These are phyloP conservation scores for Metschnikowia chrysomelidarum DNA, from an alignment of 805 yeast genomes.

Conservation along the genomic window DNA sequence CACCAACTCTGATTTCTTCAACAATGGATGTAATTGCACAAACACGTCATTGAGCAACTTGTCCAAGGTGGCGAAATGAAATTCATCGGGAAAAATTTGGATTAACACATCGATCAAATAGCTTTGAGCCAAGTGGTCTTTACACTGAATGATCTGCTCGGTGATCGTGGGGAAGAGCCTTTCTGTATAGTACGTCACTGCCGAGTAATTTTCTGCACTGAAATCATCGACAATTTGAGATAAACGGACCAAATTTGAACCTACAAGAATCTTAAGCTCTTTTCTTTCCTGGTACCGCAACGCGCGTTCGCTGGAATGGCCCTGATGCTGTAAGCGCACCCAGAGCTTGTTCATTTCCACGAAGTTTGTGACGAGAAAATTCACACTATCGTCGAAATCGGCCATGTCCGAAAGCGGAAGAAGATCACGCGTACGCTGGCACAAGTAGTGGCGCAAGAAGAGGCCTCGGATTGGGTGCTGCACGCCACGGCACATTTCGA, in stretches of 20 bases:
- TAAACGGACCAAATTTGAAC: constrained; percentile 85
- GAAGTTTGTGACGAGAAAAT: constrained; percentile 80
- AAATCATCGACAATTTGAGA: constrained; percentile 82
- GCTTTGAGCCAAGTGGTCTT: constrained; percentile 89
- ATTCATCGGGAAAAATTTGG: constrained; percentile 93
- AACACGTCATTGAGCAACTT: constrained; percentile 60
- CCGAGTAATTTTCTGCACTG: constrained; percentile 36
- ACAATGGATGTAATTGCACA: constrained; percentile 63
- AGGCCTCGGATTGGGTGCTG: constrained; percentile 94
- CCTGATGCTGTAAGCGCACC: constrained; percentile 96
- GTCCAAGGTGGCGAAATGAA: constrained; percentile 74
- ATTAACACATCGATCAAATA: constrained; percentile 87
- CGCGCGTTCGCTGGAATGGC: constrained; percentile 78
- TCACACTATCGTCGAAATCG: constrained; percentile 65
- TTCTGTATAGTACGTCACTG: constrained; percentile 35
- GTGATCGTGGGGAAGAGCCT: constrained; percentile 74
- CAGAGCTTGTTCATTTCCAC: constrained; percentile 97
- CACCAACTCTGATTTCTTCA: constrained; percentile 65
- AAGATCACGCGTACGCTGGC: constrained; percentile 75
- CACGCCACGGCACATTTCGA: constrained; percentile 96
- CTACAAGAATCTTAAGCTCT: constrained; percentile 88
- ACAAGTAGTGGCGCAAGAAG: constrained; percentile 82
- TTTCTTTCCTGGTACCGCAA: constrained; percentile 76
- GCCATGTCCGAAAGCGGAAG: constrained; percentile 42
- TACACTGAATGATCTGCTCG: constrained; percentile 90